Evolutionary conservation across 495 filamentous ascomycete genomes (phyloP).

Genomic region (Aspergillus ostianus): DNA sequence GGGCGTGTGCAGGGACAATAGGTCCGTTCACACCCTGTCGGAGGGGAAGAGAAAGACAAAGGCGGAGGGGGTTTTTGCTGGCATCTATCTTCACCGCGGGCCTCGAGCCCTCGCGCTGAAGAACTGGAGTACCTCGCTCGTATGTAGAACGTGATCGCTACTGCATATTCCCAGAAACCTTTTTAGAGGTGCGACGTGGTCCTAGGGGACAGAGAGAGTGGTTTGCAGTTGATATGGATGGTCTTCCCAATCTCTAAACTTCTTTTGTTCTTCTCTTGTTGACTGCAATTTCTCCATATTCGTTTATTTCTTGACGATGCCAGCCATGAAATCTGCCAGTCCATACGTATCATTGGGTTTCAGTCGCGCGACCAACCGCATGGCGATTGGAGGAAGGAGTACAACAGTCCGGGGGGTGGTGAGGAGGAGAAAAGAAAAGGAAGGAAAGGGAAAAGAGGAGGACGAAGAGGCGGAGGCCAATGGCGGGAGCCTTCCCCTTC

Average conservation of each 20-base stretch:
- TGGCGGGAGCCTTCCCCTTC: neutral
- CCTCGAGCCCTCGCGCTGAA: neutral
- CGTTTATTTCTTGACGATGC: neutral
- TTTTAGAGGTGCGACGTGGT: neutral
- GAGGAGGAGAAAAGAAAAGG: neutral
- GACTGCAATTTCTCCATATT: neutral
- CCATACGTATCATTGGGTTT: neutral
- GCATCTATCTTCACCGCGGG: neutral
- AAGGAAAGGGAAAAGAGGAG: neutral
- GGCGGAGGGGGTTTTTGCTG: neutral
- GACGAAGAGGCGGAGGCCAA: constrained; percentile 1
- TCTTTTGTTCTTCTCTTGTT: neutral
- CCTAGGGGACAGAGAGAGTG: neutral
- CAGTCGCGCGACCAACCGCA: neutral
- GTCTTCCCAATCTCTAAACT: neutral
- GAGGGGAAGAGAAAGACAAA: neutral
- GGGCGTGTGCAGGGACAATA: neutral
- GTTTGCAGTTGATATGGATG: neutral
- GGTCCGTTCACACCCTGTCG: neutral
- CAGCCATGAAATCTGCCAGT: neutral
- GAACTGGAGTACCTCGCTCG: neutral
- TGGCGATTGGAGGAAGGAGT: constrained; percentile 1
- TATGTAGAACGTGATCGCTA: neutral
- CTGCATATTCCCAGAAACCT: neutral
- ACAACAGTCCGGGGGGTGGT: neutral